Conservation (phyloP, 2,329 filamentous ascomycete genomes). For the Xylaria polymorpha region DNA sequence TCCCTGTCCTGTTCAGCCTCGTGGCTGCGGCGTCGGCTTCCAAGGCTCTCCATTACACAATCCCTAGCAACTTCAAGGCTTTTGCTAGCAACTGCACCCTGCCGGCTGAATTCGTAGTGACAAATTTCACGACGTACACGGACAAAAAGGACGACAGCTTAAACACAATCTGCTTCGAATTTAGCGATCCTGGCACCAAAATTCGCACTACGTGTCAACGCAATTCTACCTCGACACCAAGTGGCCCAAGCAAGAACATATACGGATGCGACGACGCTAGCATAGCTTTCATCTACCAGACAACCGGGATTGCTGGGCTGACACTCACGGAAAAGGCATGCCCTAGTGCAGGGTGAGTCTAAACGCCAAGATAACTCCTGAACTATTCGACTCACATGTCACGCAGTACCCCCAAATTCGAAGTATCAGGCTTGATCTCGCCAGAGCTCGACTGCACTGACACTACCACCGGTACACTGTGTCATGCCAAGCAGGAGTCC, state of each 20-base stretch:
- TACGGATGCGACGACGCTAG: constrained; percentile 46
- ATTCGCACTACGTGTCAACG: constrained; percentile 46
- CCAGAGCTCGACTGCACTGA: constrained; percentile 44
- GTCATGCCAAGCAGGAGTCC: constrained; percentile 38
- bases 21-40: constrained; percentile 41
- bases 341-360: constrained; percentile 43
- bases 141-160: constrained; percentile 39
- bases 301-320: constrained; percentile 43
- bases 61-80: constrained; percentile 42
- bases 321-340: constrained; percentile 47
- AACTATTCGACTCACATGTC: constrained; percentile 32
- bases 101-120: constrained; percentile 45
- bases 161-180: constrained; percentile 45
- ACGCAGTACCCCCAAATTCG: constrained; percentile 38
- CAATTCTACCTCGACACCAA: constrained; percentile 46
- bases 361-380: background rate
- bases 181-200: constrained; percentile 44
- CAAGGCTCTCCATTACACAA: constrained; percentile 44
- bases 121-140: constrained; percentile 44
- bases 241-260: constrained; percentile 39
- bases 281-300: constrained; percentile 49
- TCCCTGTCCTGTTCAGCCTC: constrained; percentile 41
- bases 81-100: constrained; percentile 41
- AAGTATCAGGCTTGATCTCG: constrained; percentile 44
- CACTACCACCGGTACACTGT: constrained; percentile 40